Conservation (phyloP, 1,284 basidiomycete species). For the Inonotus hispidus region DNA sequence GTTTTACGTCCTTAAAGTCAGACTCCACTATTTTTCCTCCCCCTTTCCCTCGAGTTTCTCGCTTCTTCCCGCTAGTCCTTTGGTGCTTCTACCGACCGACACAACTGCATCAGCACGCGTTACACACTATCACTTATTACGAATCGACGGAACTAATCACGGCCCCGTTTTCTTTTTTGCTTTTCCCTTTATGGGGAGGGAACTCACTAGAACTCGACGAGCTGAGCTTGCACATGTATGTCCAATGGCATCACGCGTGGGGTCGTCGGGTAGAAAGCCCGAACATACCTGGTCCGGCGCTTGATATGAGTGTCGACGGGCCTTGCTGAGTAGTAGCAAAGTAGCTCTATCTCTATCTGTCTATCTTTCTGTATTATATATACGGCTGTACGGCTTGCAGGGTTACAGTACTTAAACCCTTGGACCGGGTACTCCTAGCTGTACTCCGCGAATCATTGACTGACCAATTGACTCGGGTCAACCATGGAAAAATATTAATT, state of each 20-base stretch:
- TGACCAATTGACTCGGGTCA: no score
- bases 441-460: no score
- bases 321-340: no score
- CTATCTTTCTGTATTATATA: no score
- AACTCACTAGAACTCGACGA: slow-evolving; percentile 16
- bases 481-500: no score
- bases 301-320: slow-evolving; percentile 7
- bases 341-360: no score
- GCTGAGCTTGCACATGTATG: slow-evolving; percentile 17
- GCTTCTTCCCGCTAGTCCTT: not conserved
- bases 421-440: no score
- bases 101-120: no score
- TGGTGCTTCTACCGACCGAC: not conserved
- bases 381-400: no score
- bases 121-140: not conserved
- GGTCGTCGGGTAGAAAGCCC: slow-evolving; percentile 7
- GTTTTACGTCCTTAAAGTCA: no score
- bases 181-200: not conserved
- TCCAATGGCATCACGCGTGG: slow-evolving; percentile 20
- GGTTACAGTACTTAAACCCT: no score
- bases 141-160: no score
- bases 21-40: not conserved
- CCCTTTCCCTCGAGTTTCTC: not conserved
- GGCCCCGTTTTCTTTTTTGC: not conserved
- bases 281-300: slow-evolving; percentile 1